Percentiles rank a stretch among this genome's conserved stretches.
These are phyloP conservation scores for Poterioochromonas sp. DNA, from an alignment of 352 stramenopile species.

Conservation along the genomic window DNA sequence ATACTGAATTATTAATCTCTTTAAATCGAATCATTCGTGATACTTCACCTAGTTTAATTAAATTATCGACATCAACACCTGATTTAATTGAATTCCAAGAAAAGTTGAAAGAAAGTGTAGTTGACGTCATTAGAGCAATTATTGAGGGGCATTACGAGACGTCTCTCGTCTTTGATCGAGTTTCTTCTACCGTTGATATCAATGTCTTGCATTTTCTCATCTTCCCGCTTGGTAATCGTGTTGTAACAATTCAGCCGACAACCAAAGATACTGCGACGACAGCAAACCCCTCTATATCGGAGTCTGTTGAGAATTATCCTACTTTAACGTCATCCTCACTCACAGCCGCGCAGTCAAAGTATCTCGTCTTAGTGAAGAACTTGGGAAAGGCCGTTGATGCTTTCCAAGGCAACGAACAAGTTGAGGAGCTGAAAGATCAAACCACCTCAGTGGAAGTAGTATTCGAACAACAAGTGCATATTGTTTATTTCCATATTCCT, in stretches of 20 bases:
- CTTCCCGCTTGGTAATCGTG: no score
- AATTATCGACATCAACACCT: background rate
- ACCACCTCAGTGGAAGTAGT: slow-evolving; percentile 13
- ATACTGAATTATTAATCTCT: slow-evolving; percentile 9
- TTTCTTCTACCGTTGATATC: background rate
- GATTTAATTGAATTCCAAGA: background rate
- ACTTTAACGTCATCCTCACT: no score
- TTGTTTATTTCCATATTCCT: slow-evolving; percentile 22
- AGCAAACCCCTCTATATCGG: no score
- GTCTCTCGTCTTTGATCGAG: slow-evolving; percentile 18
- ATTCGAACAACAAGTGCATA: slow-evolving; percentile 3
- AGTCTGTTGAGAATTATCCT: no score
- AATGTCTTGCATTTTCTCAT: slow-evolving; percentile 12
- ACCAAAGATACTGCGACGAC: no score
- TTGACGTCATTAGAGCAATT: background rate
- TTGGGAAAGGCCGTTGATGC: background rate
- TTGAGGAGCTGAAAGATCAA: no score
- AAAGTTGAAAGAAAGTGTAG: slow-evolving; percentile 13
- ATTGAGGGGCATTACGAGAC: slow-evolving; percentile 6
- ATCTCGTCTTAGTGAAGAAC: slow-evolving; percentile 1
- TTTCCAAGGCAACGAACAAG: no score
- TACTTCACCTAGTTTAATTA: background rate
- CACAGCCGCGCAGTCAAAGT: background rate
- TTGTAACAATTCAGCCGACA: no score
- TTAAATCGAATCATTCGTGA: slow-evolving; percentile 24